phyloP scores from a whole-genome alignment of 768 basidiomycete species.

The Tricholoma sp. region DNA sequence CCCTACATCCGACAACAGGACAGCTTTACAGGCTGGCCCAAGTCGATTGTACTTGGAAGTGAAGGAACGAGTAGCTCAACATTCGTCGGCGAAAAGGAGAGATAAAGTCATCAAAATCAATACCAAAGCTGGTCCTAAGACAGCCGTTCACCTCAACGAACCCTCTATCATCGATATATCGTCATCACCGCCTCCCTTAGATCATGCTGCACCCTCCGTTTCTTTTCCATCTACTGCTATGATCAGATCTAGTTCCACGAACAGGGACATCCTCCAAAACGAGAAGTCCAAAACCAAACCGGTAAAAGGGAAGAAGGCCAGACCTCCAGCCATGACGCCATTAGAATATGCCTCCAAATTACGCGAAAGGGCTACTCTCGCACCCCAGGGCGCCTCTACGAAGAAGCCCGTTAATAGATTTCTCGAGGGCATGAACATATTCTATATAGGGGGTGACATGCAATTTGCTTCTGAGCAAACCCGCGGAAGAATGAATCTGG shows the following conservation, averaged over 20 bases:
- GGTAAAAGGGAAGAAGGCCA: conserved; percentile 32
- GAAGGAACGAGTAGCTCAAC: conserved; percentile 30
- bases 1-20: conserved; percentile 8
- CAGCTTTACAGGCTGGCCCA: conserved; percentile 16
- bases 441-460: conserved; percentile 57
- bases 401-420: conserved; percentile 22
- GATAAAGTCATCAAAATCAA: conserved; percentile 26
- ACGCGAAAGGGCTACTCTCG: conserved; percentile 24
- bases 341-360: conserved; percentile 50
- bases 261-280: conserved; percentile 5
- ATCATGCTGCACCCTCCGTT: conserved; percentile 23
- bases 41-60: conserved; percentile 29
- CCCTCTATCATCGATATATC: conserved; percentile 25
- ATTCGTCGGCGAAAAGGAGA: conserved; percentile 21
- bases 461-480: conserved; percentile 45
- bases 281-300: conserved; percentile 20
- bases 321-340: conserved; percentile 39
- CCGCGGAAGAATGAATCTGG: conserved; percentile 54
- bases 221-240: conserved; percentile 6
- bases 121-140: conserved; percentile 10
- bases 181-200: conserved; percentile 27
- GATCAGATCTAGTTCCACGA: conserved; percentile 2
- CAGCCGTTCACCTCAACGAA: conserved; percentile 17
- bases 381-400: conserved; percentile 14
- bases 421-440: conserved; percentile 50